phyloP scores from a whole-genome alignment of 768 basidiomycete genomes.

The Tephrocybe rancida region DNA sequence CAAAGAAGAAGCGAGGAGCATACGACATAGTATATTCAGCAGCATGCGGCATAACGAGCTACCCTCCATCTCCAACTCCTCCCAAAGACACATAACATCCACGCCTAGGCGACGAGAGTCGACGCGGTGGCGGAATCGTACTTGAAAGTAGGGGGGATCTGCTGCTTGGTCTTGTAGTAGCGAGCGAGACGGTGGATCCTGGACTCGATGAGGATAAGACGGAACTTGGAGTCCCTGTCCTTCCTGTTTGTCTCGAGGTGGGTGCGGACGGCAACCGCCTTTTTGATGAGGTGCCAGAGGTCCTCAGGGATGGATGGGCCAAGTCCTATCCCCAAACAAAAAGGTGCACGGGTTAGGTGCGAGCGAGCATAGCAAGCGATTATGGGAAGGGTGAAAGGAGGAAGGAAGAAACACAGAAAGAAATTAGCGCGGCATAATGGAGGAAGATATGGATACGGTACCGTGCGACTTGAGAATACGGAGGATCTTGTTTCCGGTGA shows the following conservation, averaged over 20 bases:
- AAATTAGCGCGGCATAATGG: constrained; percentile 15
- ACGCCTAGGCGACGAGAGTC: constrained; percentile 75
- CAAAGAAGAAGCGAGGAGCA: too few species aligned
- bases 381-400: constrained; percentile 14
- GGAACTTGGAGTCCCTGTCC: constrained; percentile 96
- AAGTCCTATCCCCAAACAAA: constrained; percentile 80
- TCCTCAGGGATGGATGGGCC: constrained; percentile 98
- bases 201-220: constrained; percentile 98
- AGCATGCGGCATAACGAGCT: neutral
- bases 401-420: constrained; percentile 20
- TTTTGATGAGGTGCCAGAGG: constrained; percentile 99
- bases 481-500: constrained; percentile 99
- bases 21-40: neutral
- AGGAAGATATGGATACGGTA: constrained; percentile 38
- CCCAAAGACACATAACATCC: neutral
- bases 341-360: constrained; percentile 30
- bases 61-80: neutral
- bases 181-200: constrained; percentile 96
- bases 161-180: constrained; percentile 99
- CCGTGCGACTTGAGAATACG: constrained; percentile 95
- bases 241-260: constrained; percentile 98
- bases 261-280: constrained; percentile 98
- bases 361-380: constrained; percentile 9
- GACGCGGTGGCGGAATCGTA: constrained; percentile 97
- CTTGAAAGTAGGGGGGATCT: constrained; percentile 97